Evolutionary conservation across 2,329 filamentous ascomycete species (phyloP).

Genomic region (Fusarium longipes): DNA sequence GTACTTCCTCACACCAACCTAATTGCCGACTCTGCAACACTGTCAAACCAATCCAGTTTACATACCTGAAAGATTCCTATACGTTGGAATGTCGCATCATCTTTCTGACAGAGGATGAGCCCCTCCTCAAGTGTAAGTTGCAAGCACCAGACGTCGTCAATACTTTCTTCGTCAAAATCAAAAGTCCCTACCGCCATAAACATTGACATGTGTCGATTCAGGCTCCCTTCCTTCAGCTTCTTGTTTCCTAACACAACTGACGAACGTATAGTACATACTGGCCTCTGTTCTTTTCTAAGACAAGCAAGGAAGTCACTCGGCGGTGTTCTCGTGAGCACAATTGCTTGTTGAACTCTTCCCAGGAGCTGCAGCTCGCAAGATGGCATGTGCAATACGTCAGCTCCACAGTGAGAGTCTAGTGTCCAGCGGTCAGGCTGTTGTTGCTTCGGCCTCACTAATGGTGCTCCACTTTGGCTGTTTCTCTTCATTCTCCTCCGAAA

Average conservation of each 20-base stretch:
- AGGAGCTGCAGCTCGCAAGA: constrained; percentile 14
- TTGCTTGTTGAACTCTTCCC: not conserved
- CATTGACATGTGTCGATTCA: not conserved
- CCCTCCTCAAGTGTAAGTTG: constrained; percentile 3
- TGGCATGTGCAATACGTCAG: constrained; percentile 11
- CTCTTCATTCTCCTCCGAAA: not conserved
- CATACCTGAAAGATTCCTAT: not conserved
- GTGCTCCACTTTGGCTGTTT: not conserved
- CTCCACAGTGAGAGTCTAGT: not conserved
- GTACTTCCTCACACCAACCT: not conserved
- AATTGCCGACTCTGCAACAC: not conserved
- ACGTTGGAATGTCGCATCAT: not conserved
- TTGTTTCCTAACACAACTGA: not conserved
- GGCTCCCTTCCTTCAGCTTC: not conserved
- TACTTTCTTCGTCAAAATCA: constrained; percentile 3
- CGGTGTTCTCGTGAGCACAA: not conserved
- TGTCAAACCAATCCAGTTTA: constrained; percentile 1
- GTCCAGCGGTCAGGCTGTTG: constrained; percentile 3
- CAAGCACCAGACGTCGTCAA: not conserved
- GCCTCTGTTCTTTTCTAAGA: not conserved
- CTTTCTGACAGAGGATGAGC: not conserved
- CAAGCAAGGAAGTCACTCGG: not conserved
- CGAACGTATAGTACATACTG: not conserved
- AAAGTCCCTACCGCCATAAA: constrained; percentile 8
- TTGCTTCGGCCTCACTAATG: not conserved